A percentile compares a stretch with the other conserved stretches of the same genome.
These are phyloP conservation scores for Aquilaria yunnanensis DNA, from an alignment of 345 rosid genomes.

Conservation along the genomic window DNA sequence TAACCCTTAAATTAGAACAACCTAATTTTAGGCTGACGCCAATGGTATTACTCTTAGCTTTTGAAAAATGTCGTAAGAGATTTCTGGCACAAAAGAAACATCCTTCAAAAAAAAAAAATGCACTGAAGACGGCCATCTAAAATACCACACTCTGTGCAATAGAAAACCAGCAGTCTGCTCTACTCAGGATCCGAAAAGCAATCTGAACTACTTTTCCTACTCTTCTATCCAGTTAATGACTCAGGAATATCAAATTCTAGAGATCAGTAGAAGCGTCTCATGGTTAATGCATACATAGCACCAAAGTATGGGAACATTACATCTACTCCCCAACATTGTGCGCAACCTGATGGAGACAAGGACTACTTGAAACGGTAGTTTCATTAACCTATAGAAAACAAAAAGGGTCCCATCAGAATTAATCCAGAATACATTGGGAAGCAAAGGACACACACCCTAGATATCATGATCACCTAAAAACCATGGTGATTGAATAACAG, in stretches of 20 bases:
- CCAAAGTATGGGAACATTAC: conserved; percentile 25
- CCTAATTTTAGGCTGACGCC: too few species aligned
- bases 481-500: too few species aligned
- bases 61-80: too few species aligned
- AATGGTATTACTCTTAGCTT: too few species aligned
- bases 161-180: too few species aligned
- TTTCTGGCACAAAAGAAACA: too few species aligned
- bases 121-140: too few species aligned
- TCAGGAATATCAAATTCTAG: conserved; percentile 28
- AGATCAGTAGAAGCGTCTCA: conserved; percentile 28
- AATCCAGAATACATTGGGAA: background rate
- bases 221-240: conserved; percentile 23
- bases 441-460: background rate
- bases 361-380: conserved; percentile 12
- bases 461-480: background rate
- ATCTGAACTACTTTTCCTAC: too few species aligned
- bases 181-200: too few species aligned
- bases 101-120: too few species aligned
- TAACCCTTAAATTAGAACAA: too few species aligned
- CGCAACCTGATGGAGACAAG: conserved; percentile 9
- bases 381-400: conserved; percentile 18
- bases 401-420: conserved; percentile 6
- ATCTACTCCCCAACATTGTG: conserved; percentile 19
- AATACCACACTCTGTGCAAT: too few species aligned
- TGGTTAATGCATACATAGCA: conserved; percentile 28